Percentiles rank a stretch among this genome's conserved stretches.
Conservation (phyloP, 2,329 filamentous ascomycete species). For the Trichophyton rubrum region DNA sequence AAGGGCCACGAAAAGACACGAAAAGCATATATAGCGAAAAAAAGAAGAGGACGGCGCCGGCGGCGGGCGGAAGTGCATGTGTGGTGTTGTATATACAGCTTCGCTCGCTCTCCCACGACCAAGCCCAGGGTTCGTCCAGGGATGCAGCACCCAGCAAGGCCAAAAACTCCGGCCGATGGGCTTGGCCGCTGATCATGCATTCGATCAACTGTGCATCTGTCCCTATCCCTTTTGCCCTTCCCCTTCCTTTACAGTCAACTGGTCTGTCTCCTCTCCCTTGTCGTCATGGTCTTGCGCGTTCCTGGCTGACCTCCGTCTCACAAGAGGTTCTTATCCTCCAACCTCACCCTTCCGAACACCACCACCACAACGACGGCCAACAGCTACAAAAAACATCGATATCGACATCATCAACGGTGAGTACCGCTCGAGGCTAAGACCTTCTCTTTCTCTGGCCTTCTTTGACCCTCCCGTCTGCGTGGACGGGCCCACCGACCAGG, state of each 20-base stretch:
- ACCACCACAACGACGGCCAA: background rate
- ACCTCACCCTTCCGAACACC: background rate
- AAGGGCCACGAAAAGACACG: background rate
- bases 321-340: background rate
- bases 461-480: background rate
- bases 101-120: background rate
- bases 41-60: too few relatives aligned
- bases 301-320: background rate
- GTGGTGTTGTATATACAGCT: background rate
- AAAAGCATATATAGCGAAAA: too few relatives aligned
- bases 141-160: background rate
- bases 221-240: background rate
- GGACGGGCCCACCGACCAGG: background rate
- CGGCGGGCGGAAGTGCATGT: background rate
- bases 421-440: too few relatives aligned
- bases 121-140: slow-evolving; percentile 1
- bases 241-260: background rate
- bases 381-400: background rate
- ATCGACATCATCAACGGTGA: background rate
- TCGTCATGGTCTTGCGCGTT: background rate
- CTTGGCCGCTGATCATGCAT: slow-evolving; percentile 1
- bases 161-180: background rate
- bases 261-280: background rate
- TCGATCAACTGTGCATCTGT: background rate
- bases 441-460: background rate